Percentiles rank a stretch among this genome's conserved stretches.
Conservation (phyloP, 1,139 yeast species). For the Debaryomycetaceae sp. region DNA sequence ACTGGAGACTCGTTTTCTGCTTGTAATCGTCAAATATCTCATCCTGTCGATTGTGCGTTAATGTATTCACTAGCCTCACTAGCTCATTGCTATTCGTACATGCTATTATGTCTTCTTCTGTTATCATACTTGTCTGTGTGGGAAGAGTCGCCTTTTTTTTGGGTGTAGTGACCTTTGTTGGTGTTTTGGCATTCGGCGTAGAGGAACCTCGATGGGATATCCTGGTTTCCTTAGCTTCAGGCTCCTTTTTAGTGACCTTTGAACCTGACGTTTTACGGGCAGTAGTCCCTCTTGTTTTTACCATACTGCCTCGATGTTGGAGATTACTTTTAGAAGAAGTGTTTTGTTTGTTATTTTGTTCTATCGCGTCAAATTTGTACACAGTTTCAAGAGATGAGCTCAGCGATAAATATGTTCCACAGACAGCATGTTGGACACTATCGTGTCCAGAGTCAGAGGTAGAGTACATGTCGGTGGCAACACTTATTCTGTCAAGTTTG, state of each 20-base stretch:
- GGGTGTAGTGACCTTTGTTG: neutral
- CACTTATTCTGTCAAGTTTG: too few relatives aligned
- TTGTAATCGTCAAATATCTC: constrained; percentile 29
- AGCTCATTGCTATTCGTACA: constrained; percentile 26
- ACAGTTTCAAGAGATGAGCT: neutral
- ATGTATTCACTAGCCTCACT: constrained; percentile 28
- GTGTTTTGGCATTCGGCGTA: constrained; percentile 1
- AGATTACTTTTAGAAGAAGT: neutral
- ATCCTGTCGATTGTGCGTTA: constrained; percentile 37
- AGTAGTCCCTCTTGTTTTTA: neutral
- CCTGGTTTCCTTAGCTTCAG: neutral
- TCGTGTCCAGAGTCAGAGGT: too few relatives aligned
- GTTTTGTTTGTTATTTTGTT: neutral
- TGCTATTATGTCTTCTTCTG: constrained; percentile 32
- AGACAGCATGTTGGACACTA: too few relatives aligned
- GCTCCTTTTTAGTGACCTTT: constrained; percentile 1
- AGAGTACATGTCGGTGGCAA: too few relatives aligned
- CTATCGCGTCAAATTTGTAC: neutral
- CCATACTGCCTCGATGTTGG: neutral
- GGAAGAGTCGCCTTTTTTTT: neutral
- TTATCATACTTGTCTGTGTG: constrained; percentile 10
- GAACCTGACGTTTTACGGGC: constrained; percentile 7
- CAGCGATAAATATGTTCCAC: too few relatives aligned
- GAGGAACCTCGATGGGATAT: constrained; percentile 1
- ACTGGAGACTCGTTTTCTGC: constrained; percentile 23